Base-by-base conservation (phyloP, 768 basidiomycete species). In the Termitomyces sp. region DNA sequence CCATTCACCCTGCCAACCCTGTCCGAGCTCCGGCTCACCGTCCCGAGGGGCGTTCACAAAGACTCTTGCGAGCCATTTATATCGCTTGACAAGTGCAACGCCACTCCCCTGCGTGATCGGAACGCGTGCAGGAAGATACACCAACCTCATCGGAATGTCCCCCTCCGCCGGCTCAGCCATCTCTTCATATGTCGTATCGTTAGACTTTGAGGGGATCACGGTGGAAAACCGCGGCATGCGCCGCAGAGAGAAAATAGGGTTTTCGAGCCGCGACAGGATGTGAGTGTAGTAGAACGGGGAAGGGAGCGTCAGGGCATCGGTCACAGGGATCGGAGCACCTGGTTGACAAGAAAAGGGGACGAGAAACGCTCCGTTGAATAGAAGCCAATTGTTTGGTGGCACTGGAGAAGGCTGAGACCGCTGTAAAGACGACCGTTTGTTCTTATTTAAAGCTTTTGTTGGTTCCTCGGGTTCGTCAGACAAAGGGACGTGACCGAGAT, bases 281-380 rank as follows among this genome's bases (percentile, higher is more conserved):
- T 92, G 89, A 16, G 79, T 70, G 70, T 88, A 92, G 74, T 91
- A 93, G 61, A 86, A 83, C 1, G 91, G 91, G 0, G 89, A 85
- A 0, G 89, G 89, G 9, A 93, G 78, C 52, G 75, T 78, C 20
- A 91, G 78, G 1, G 86, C 77, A 54, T 85, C 80, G 14, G 73
- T 67, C 20, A 89, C 67, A 2, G 85, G 82, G 4, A 86, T 72
- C 3, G 84, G 70, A 4, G 77, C 74, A 3, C 85, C 83, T 0
- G 86, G 86, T 35, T 70, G 74, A 4, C 44, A 47, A n/a, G 63
- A 32, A 70, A 84, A 91, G 0, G 86, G 85, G 28, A 84, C 72
- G 35, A 93, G 82, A 28, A 71, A 68, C 20, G 76, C 64, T 5
- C 91, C 91, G 61, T 88, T 82, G 67, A 83, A 93, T n/a, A 93